phyloP scores from a whole-genome alignment of 257 asterid species.

The Solanum raphanifolium region DNA sequence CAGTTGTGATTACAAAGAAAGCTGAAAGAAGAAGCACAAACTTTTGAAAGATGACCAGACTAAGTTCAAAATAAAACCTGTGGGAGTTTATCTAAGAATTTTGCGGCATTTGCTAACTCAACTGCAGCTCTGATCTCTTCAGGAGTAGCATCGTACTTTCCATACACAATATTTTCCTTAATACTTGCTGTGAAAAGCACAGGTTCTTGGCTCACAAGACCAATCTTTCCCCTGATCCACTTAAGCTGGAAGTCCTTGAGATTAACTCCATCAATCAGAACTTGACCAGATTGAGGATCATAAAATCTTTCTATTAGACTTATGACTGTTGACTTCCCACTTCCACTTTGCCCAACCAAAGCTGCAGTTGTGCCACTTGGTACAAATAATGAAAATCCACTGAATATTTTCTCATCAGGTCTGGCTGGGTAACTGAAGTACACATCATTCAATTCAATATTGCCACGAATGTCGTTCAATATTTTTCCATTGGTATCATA shows the following conservation, averaged over 20 bases:
- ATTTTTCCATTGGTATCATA: conserved; percentile 46
- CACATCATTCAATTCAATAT: conserved; percentile 51
- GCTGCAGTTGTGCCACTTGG: conserved; percentile 69
- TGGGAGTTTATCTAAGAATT: conserved; percentile 65
- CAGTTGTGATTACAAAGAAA: background rate
- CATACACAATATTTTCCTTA: conserved; percentile 69
- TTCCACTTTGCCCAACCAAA: conserved; percentile 83
- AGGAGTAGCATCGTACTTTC: conserved; percentile 55
- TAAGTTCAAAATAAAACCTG: conserved; percentile 27
- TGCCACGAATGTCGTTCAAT: conserved; percentile 47
- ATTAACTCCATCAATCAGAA: conserved; percentile 55
- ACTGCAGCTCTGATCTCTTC: conserved; percentile 55
- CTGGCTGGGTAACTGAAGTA: conserved; percentile 70
- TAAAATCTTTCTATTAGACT: conserved; percentile 71
- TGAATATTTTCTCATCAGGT: conserved; percentile 53
- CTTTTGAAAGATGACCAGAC: background rate
- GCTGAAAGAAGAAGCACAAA: background rate
- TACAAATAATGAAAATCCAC: conserved; percentile 51
- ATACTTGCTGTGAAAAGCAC: conserved; percentile 59
- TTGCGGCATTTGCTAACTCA: conserved; percentile 75
- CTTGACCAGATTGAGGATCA: conserved; percentile 66
- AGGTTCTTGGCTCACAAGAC: conserved; percentile 88
- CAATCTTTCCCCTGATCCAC: conserved; percentile 77
- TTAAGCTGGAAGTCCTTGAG: conserved; percentile 69
- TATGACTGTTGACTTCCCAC: conserved; percentile 79